Evolutionary conservation across 1,139 yeast genomes (phyloP).

Genomic region (Yamadazyma atlantica): DNA sequence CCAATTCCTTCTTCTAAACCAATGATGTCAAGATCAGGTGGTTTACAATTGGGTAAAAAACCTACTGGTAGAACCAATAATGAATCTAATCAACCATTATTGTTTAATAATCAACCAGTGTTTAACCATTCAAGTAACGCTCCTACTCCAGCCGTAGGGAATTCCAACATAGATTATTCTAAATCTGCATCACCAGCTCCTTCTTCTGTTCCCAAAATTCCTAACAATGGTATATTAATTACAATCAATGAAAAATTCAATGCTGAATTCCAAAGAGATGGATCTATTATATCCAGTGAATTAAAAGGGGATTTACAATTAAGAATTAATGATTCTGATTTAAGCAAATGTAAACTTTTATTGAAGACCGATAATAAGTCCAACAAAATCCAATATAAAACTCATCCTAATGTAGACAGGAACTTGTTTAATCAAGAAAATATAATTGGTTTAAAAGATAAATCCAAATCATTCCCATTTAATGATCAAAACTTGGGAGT

Average conservation of each 20-base stretch:
- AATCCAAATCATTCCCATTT: constrained; percentile 79
- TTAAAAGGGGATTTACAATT: constrained; percentile 89
- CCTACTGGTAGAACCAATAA: constrained; percentile 19
- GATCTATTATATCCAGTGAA: constrained; percentile 70
- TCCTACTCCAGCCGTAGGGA: constrained; percentile 2
- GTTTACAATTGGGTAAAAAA: constrained; percentile 80
- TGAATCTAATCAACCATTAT: constrained; percentile 47
- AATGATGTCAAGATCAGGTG: constrained; percentile 55
- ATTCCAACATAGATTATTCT: constrained; percentile 16
- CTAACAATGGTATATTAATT: constrained; percentile 77
- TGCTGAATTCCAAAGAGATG: constrained; percentile 83
- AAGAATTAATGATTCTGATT: constrained; percentile 72
- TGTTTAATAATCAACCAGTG: constrained; percentile 21
- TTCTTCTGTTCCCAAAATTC: constrained; percentile 31
- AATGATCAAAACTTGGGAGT: constrained; percentile 90
- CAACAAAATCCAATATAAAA: constrained; percentile 70
- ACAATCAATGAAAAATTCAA: constrained; percentile 74
- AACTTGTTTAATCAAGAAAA: constrained; percentile 56
- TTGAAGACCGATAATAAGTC: constrained; percentile 50
- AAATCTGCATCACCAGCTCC: constrained; percentile 27
- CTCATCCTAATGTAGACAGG: constrained; percentile 95
- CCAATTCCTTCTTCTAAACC: constrained; percentile 20
- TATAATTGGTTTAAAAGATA: constrained; percentile 73
- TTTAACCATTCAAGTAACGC: constrained; percentile 11
- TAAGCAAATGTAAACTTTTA: constrained; percentile 65